A percentile compares a stretch with the other conserved stretches of the same genome.
Conservation (phyloP, 2,329 filamentous ascomycete genomes). For the Sclerotinia minor region DNA sequence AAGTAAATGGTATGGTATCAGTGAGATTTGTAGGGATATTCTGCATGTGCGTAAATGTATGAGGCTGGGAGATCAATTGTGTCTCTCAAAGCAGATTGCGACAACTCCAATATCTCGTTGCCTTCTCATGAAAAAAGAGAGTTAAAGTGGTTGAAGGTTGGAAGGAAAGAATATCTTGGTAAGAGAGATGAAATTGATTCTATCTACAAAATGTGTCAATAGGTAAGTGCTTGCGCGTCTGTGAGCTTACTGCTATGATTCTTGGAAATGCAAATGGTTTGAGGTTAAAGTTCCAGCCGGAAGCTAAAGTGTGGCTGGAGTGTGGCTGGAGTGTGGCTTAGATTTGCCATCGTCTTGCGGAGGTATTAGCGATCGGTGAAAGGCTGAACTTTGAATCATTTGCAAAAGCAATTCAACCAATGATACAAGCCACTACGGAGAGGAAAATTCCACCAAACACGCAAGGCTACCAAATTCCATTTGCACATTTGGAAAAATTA, state of each 20-base stretch:
- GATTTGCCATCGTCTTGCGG: not conserved
- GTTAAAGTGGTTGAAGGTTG: not conserved
- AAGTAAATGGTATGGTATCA: conserved; percentile 4
- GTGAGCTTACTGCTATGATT: not conserved
- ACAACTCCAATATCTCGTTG: not conserved
- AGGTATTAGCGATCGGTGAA: not conserved
- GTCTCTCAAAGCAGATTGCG: not conserved
- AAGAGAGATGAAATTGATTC: not conserved
- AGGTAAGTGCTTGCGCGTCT: conserved; percentile 13
- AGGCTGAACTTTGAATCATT: not conserved
- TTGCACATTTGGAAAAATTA: not conserved
- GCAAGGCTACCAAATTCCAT: conserved; percentile 17
- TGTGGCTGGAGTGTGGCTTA: conserved; percentile 11
- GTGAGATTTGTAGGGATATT: conserved; percentile 10
- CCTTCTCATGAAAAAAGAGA: not conserved
- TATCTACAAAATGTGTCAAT: not conserved
- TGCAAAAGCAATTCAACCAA: not conserved
- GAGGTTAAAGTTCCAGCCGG: not conserved
- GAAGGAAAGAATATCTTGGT: not conserved
- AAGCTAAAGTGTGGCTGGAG: not conserved
- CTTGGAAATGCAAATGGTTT: not conserved
- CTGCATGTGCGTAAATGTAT: conserved; percentile 8
- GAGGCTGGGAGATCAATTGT: not conserved
- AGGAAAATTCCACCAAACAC: not conserved
- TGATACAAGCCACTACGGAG: not conserved